Conservation (phyloP, 495 filamentous ascomycete genomes). For the Poronia punctata region DNA sequence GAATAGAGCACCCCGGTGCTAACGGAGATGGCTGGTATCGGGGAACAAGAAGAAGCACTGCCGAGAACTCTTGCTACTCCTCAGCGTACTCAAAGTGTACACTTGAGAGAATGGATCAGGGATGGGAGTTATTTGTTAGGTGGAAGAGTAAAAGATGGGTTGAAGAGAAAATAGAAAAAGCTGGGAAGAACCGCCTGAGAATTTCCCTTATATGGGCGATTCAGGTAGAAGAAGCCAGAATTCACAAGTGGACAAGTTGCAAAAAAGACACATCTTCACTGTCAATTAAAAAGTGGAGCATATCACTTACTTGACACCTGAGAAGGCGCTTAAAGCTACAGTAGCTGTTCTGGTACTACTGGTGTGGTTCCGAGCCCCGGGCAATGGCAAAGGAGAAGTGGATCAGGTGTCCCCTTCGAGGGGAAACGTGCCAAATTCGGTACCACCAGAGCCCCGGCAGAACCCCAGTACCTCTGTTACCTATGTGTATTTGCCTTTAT, state of each 20-base stretch:
- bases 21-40: conserved; percentile 3
- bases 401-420: too few relatives aligned
- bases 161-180: background rate
- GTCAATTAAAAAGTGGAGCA: conserved; percentile 7
- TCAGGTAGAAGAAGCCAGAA: conserved; percentile 12
- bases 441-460: too few relatives aligned
- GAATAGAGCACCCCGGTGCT: conserved; percentile 16
- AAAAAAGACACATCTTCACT: conserved; percentile 12
- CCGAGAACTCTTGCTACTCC: too few relatives aligned
- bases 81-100: too few relatives aligned
- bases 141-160: conserved; percentile 4
- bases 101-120: conserved; percentile 10
- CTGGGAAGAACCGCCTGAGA: background rate
- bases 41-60: conserved; percentile 1
- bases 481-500: too few relatives aligned
- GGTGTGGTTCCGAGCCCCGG: too few relatives aligned
- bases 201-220: conserved; percentile 11
- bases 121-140: conserved; percentile 1
- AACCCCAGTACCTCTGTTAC: too few relatives aligned
- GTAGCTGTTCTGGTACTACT: too few relatives aligned
- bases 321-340: too few relatives aligned
- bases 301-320: too few relatives aligned
- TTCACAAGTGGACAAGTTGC: conserved; percentile 11
- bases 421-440: too few relatives aligned
- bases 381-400: too few relatives aligned